Evolutionary conservation across 2,329 filamentous ascomycete species (phyloP), one percentile per base, ranked within the genome.

Genomic region (Akanthomyces uredinophilus): DNA sequence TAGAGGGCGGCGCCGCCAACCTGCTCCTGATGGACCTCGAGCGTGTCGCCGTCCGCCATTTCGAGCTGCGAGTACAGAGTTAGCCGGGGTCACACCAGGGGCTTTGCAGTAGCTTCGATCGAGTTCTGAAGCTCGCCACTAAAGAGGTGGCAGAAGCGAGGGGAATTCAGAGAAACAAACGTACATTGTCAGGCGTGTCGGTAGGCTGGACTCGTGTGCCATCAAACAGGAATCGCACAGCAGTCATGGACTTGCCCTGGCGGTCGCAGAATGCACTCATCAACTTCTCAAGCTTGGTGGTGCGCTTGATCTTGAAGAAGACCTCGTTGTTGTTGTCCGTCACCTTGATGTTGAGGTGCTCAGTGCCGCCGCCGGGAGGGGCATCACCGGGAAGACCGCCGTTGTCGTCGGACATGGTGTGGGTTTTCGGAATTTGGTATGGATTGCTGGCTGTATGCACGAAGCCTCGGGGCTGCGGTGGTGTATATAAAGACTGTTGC

Each of bases 291-390:
- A 99, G 85, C 75, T 92, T 91, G 1, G 95, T 99, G 24, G 89
- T 92, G 43, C 93, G 87, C 88, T 99, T 99, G 81, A 99, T 99
- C 83, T 99, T 99, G 83, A 99, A 99, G 77, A 98, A 99, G 70
- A 99, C 94, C 75, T 99, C 95, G 75, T 99, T 99, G 81, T 97
- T 97, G 80, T 96, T 97, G 70, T 99, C 95, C 0, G 95, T 98
- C 16, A 99, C 95, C 76, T 99, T 99, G 80, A 99, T 98, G 79
- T 99, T 99, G 5, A 99, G 82, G 77, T 99, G 95, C 78, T 98
- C 94, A 35, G 80, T 80, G 61, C 80, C 78, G 27, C 80, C 78
- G 27, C 80, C 78, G 58, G 77, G 71, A 35, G 78, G 75, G 29
- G 75, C 75, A 59, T 78, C 74, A 47, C 74, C 75, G 59, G 71